A percentile compares a stretch with the other conserved stretches of the same genome.
Evolutionary conservation across 192 early-diverging fungal species (phyloP).

Genomic region (Funneliformis mosseae): DNA sequence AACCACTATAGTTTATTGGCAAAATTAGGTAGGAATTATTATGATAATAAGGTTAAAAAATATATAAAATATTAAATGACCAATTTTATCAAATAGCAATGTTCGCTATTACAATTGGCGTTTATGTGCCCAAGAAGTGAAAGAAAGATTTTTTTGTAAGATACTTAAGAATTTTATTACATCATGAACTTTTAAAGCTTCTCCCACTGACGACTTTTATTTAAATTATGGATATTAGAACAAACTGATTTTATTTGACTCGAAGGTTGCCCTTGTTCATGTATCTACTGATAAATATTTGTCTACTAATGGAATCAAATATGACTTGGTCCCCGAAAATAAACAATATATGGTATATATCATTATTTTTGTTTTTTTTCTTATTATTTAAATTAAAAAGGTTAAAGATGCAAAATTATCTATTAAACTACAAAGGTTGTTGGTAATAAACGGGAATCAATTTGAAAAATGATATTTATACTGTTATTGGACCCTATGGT

Average conservation of each 20-base stretch:
- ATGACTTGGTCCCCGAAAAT: too few relatives aligned
- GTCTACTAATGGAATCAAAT: background rate
- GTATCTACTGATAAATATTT: background rate
- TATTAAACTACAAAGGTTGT: too few relatives aligned
- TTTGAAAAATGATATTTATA: constrained; percentile 1
- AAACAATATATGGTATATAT: too few relatives aligned
- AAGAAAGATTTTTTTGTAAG: constrained; percentile 5
- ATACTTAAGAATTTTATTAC: background rate
- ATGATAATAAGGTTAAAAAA: background rate
- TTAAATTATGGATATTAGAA: background rate
- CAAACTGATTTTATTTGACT: background rate
- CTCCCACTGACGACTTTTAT: background rate
- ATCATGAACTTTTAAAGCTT: background rate
- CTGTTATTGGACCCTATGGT: background rate
- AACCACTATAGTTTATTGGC: background rate
- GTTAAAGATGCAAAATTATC: background rate
- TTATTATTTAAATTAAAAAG: too few relatives aligned
- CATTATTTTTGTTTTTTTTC: too few relatives aligned
- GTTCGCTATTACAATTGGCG: constrained; percentile 33
- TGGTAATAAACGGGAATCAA: background rate
- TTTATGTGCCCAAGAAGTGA: constrained; percentile 19
- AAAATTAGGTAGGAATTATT: constrained; percentile 22
- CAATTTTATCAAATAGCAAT: constrained; percentile 26
- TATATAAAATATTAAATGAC: background rate
- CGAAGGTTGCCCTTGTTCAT: constrained; percentile 3